Percentiles rank a stretch among this genome's conserved stretches.
Conservation (phyloP, 495 filamentous ascomycete genomes). For the Aspergillus panamensis region DNA sequence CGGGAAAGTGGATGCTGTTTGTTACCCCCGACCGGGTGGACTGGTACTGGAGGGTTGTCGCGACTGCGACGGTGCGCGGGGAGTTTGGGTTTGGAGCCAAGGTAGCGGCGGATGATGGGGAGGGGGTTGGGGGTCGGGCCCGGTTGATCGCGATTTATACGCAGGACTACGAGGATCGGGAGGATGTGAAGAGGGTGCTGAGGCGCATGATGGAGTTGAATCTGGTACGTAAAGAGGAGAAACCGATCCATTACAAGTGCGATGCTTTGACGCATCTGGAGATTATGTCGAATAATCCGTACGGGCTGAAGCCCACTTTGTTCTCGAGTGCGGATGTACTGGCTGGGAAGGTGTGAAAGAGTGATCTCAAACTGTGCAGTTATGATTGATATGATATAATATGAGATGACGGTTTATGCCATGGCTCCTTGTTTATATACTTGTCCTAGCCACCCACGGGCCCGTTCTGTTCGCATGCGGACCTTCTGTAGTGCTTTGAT, state of each 20-base stretch:
- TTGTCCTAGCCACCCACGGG: no score
- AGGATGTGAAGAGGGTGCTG: slow-evolving; percentile 66
- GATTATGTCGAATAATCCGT: slow-evolving; percentile 63
- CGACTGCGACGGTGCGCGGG: slow-evolving; percentile 57
- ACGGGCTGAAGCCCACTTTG: slow-evolving; percentile 58
- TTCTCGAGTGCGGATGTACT: slow-evolving; percentile 45
- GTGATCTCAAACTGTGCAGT: background rate
- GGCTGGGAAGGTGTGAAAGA: slow-evolving; percentile 23
- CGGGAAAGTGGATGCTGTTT: slow-evolving; percentile 91
- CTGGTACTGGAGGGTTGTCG: slow-evolving; percentile 59
- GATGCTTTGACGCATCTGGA: slow-evolving; percentile 75
- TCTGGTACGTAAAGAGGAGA: slow-evolving; percentile 46
- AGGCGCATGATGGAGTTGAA: slow-evolving; percentile 55
- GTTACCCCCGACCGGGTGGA: slow-evolving; percentile 54
- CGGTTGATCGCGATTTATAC: slow-evolving; percentile 77
- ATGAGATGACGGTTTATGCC: background rate
- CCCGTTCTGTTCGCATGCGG: no score
- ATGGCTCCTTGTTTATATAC: no score
- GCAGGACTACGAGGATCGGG: slow-evolving; percentile 61
- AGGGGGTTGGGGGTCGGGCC: slow-evolving; percentile 24
- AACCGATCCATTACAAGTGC: slow-evolving; percentile 73
- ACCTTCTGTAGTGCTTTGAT: no score
- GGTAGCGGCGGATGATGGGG: slow-evolving; percentile 55
- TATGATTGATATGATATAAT: background rate
- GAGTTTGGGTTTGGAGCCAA: slow-evolving; percentile 68